Base-by-base conservation (phyloP, 768 basidiomycete genomes). In the Rhodotorula babjevae region DNA sequence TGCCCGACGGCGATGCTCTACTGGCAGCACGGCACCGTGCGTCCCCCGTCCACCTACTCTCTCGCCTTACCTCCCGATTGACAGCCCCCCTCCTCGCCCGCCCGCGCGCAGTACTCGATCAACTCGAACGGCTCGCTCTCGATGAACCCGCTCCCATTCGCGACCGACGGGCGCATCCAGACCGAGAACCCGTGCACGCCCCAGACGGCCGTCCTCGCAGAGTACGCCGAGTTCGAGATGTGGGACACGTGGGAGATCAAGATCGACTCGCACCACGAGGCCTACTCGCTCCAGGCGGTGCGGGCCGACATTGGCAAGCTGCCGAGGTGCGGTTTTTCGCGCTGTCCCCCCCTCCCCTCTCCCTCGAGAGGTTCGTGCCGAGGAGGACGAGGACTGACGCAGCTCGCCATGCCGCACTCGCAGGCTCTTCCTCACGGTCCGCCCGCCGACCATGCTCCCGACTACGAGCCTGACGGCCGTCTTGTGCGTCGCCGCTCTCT, bases 131-230 rank as follows among this genome's bases (percentile, higher is more conserved):
- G 93, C 14, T 95, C 75, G 25, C 49, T 76, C 25, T 92, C 18
- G 86, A 67, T 98, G 70, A 80, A 85, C 53, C 82, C 92, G 78
- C 82, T 79, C 6, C 91, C 93, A 3, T 85, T 92, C 73, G 86
- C 84, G 27, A 73, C 78, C 27, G 95, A 99, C 80, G 95, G 95
- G 25, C 91, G 87, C 82, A 92, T 96, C 80, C 94, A 95, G 84
- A 85, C 97, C 53, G 93, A 99, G 83, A 90, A 94, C 76, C 89
- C 93, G 0, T 99, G 95, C 79, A 90, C 89, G 1, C 90, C 93
- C 18, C 84, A 86, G 18, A 92, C 93, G 42, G 92, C 93, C 80
- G 89, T 94, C 79, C 87, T 97, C 78, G 88, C 93, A 78, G 80
- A 83, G 59, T 97, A 93, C 85, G 90, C 91, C 82, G 79, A 85